Evolutionary conservation across 768 basidiomycete genomes (phyloP).

Genomic region (Sistotremastrum niveocremeum): DNA sequence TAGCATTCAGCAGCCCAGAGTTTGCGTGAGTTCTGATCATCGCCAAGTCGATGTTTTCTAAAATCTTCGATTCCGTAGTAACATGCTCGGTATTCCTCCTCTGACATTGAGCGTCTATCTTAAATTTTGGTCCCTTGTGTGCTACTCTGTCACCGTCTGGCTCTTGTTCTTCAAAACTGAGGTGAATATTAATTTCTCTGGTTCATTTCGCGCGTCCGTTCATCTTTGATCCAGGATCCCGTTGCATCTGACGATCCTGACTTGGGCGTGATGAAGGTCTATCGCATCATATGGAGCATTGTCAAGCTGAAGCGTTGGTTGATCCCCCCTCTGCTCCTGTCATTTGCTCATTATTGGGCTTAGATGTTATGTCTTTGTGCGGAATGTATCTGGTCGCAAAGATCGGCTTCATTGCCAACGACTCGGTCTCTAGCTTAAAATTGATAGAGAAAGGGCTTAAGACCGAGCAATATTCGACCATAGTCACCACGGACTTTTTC

Average conservation of each 20-base stretch:
- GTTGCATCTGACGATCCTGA: constrained; percentile 62
- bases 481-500: constrained; percentile 93
- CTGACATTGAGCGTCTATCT: constrained; percentile 69
- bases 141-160: constrained; percentile 79
- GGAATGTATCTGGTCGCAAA: constrained; percentile 83
- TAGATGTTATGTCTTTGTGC: constrained; percentile 86
- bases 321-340: neutral
- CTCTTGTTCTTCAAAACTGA: constrained; percentile 81
- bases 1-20: constrained; percentile 89
- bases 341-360: neutral
- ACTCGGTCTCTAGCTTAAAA: constrained; percentile 81
- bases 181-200: constrained; percentile 27
- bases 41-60: constrained; percentile 13
- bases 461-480: constrained; percentile 90
- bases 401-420: constrained; percentile 89
- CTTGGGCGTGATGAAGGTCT: constrained; percentile 82
- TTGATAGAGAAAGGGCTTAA: constrained; percentile 94
- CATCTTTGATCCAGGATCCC: constrained; percentile 41
- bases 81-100: constrained; percentile 65
- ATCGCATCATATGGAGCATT: constrained; percentile 90
- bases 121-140: constrained; percentile 73
- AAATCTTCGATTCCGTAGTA: constrained; percentile 21
- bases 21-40: constrained; percentile 48
- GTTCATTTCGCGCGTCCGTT: neutral
- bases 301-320: constrained; percentile 76